These are phyloP conservation scores for Yarrowia deformans DNA, from an alignment of 805 yeast species.

Conservation along the genomic window DNA sequence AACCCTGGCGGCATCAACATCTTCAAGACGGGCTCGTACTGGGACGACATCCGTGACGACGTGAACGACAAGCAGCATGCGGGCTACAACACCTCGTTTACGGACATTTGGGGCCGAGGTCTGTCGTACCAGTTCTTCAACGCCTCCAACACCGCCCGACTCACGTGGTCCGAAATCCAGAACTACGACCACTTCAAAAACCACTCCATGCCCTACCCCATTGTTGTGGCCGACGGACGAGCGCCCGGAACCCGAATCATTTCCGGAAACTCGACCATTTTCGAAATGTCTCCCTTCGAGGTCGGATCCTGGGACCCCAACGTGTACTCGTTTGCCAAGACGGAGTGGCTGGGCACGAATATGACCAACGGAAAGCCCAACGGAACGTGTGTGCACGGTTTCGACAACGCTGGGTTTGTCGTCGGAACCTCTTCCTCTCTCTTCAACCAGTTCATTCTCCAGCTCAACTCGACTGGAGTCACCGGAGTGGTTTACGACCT, in stretches of 20 bases:
- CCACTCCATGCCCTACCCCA: slow-evolving; percentile 76
- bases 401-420: slow-evolving; percentile 81
- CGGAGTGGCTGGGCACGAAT: slow-evolving; percentile 73
- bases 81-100: slow-evolving; percentile 70
- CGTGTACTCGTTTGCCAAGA: slow-evolving; percentile 67
- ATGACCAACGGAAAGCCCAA: slow-evolving; percentile 66
- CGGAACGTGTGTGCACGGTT: slow-evolving; percentile 66
- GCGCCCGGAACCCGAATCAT: slow-evolving; percentile 58
- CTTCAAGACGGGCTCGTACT: slow-evolving; percentile 59
- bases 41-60: slow-evolving; percentile 56
- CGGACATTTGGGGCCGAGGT: slow-evolving; percentile 85
- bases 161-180: slow-evolving; percentile 64
- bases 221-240: slow-evolving; percentile 60
- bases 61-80: slow-evolving; percentile 64
- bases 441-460: slow-evolving; percentile 71
- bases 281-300: slow-evolving; percentile 65
- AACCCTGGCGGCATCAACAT: slow-evolving; percentile 69
- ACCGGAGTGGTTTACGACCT: slow-evolving; percentile 58
- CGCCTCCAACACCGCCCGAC: slow-evolving; percentile 68
- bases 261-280: slow-evolving; percentile 69
- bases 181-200: slow-evolving; percentile 66
- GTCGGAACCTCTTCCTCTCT: slow-evolving; percentile 84
- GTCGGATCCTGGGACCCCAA: slow-evolving; percentile 91
- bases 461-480: slow-evolving; percentile 62
- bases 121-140: slow-evolving; percentile 76